phyloP scores from a whole-genome alignment of 1,284 basidiomycete genomes.

The Tilletia caries region DNA sequence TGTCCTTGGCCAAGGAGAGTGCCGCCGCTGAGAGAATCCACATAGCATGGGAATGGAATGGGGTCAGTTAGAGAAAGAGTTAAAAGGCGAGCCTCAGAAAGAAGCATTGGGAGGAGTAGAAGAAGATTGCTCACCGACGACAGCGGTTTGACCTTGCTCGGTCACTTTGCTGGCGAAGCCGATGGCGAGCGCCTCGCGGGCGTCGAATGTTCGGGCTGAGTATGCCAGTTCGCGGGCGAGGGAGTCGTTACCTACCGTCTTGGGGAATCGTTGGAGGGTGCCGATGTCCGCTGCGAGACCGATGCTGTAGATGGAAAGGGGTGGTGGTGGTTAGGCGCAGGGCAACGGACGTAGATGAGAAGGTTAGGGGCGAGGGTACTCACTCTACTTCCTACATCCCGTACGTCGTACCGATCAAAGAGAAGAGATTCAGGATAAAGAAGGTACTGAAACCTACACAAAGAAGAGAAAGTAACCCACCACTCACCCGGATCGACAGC shows the following conservation, averaged over 20 bases:
- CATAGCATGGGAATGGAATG: background rate
- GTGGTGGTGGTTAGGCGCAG: background rate
- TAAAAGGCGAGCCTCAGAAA: background rate
- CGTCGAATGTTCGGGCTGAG: constrained; percentile 70
- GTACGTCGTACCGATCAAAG: too few species aligned
- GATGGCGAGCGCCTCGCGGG: constrained; percentile 67
- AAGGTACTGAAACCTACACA: too few species aligned
- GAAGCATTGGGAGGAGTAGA: background rate
- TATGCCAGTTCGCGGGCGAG: constrained; percentile 75
- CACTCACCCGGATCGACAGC: constrained; percentile 68
- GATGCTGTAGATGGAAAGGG: background rate
- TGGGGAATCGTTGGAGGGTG: constrained; percentile 78
- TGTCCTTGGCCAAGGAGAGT: constrained; percentile 65
- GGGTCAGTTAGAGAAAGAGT: too few species aligned
- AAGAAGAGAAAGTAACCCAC: background rate
- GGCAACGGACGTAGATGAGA: too few species aligned
- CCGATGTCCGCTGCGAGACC: constrained; percentile 88
- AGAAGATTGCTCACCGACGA: constrained; percentile 53
- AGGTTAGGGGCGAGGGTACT: background rate
- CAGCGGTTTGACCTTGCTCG: constrained; percentile 63
- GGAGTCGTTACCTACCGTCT: constrained; percentile 74
- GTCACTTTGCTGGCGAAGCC: constrained; percentile 77
- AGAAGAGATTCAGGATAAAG: too few species aligned
- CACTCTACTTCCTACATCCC: background rate
- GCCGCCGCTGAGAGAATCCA: constrained; percentile 58